Evolutionary conservation across 2,329 filamentous ascomycete species (phyloP).

Genomic region (Venturia oleaginea): DNA sequence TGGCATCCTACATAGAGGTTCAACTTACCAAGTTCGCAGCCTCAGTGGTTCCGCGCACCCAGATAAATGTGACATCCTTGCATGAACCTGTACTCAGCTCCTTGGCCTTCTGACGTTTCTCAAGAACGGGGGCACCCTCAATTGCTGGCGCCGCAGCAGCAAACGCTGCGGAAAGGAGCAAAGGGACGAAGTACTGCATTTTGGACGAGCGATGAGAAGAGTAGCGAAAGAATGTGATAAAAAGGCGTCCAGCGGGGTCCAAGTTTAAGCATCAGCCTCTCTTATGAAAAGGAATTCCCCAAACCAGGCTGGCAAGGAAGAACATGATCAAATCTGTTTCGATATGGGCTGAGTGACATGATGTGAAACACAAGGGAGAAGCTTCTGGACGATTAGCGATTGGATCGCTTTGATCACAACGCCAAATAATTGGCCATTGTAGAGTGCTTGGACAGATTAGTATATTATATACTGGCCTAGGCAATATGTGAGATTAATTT

Average conservation of each 20-base stretch:
- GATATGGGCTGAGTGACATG: not conserved
- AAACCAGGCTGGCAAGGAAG: not conserved
- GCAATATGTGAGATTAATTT: not conserved
- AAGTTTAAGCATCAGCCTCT: not conserved
- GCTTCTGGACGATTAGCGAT: not conserved
- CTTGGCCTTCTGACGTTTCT: slow-evolving; percentile 18
- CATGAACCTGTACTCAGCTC: slow-evolving; percentile 30
- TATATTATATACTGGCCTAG: not conserved
- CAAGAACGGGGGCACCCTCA: not conserved
- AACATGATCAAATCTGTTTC: not conserved
- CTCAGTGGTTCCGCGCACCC: slow-evolving; percentile 33
- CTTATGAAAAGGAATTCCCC: not conserved
- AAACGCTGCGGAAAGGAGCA: not conserved
- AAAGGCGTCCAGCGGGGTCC: not conserved
- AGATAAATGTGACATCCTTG: slow-evolving; percentile 31
- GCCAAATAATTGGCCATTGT: not conserved
- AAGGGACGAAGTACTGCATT: not conserved
- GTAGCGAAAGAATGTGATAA: not conserved
- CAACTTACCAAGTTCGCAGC: slow-evolving; percentile 31
- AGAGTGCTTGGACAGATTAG: not conserved
- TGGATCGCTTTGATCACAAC: not conserved
- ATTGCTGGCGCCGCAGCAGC: slow-evolving; percentile 3
- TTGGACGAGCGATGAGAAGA: not conserved
- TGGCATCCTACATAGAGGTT: not conserved
- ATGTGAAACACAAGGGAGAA: not conserved